phyloP scores from a whole-genome alignment of 2,329 filamentous ascomycete species.

The Neurospora crassa region DNA sequence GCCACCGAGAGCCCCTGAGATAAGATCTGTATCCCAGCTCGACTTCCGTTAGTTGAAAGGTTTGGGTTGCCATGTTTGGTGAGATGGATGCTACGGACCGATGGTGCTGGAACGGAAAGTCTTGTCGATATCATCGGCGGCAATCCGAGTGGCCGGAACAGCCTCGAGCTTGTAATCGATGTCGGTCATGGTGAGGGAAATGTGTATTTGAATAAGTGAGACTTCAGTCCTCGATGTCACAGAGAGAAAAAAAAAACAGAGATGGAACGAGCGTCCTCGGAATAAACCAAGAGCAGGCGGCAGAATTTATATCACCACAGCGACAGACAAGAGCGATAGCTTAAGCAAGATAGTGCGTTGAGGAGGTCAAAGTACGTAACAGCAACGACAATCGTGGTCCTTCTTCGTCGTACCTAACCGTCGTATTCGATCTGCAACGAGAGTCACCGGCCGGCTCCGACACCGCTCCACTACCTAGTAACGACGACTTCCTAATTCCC shows the following conservation, averaged over 20 bases:
- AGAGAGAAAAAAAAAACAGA: not conserved
- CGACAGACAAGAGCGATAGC: not conserved
- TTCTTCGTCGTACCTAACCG: not conserved
- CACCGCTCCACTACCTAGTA: not conserved
- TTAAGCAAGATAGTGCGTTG: not conserved
- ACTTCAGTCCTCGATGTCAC: not conserved
- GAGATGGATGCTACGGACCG: conserved; percentile 34
- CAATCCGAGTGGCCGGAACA: conserved; percentile 38
- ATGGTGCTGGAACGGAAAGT: conserved; percentile 53
- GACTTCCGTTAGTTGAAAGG: not conserved
- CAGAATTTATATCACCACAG: not conserved
- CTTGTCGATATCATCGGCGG: conserved; percentile 47
- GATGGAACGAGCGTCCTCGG: not conserved
- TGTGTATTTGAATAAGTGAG: not conserved
- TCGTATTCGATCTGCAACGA: not conserved
- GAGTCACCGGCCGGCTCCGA: not conserved
- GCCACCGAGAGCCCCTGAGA: conserved; percentile 51
- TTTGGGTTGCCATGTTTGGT: not conserved
- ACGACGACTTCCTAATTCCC: not conserved
- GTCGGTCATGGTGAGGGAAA: conserved; percentile 26
- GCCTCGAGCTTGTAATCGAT: conserved; percentile 47
- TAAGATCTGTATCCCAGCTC: conserved; percentile 37
- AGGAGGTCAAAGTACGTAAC: not conserved
- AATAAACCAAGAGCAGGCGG: not conserved
- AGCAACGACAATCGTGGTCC: not conserved